phyloP scores from a whole-genome alignment of 345 rosid genomes.

The Linum trigynum region DNA sequence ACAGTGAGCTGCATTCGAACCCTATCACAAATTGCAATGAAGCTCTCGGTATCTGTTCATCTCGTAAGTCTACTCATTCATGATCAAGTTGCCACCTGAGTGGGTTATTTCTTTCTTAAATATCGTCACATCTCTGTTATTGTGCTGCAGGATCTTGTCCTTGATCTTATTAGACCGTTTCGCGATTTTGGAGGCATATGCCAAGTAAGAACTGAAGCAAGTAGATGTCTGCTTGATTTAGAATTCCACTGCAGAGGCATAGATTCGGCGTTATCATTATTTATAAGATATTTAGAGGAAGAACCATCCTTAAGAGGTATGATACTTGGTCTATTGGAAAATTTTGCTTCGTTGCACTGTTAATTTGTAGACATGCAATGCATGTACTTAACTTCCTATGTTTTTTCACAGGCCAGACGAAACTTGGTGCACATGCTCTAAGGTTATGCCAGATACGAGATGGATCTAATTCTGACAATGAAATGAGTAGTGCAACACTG shows the following conservation, averaged over 20 bases:
- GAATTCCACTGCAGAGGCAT: slow-evolving; percentile 82
- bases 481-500: slow-evolving; percentile 39
- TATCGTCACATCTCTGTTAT: slow-evolving; percentile 17
- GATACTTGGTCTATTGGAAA: background rate
- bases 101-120: slow-evolving; percentile 9
- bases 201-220: slow-evolving; percentile 82
- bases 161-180: slow-evolving; percentile 68
- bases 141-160: slow-evolving; percentile 59
- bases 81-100: background rate
- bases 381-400: background rate
- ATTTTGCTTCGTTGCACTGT: slow-evolving; percentile 10
- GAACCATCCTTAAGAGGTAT: slow-evolving; percentile 84
- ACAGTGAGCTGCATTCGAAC: slow-evolving; percentile 88
- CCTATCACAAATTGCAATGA: slow-evolving; percentile 69
- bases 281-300: slow-evolving; percentile 57
- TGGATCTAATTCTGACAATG: slow-evolving; percentile 36
- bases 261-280: slow-evolving; percentile 57
- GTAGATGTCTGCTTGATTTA: slow-evolving; percentile 83
- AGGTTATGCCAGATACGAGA: slow-evolving; percentile 66
- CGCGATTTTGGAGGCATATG: slow-evolving; percentile 44
- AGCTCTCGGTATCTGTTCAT: slow-evolving; percentile 69
- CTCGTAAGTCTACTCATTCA: slow-evolving; percentile 39
- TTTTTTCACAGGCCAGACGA: slow-evolving; percentile 71
- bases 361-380: background rate
- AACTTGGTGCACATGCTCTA: slow-evolving; percentile 65